Evolutionary conservation across 2,329 filamentous ascomycete species (phyloP).

Genomic region (Elsinoe fawcettii): DNA sequence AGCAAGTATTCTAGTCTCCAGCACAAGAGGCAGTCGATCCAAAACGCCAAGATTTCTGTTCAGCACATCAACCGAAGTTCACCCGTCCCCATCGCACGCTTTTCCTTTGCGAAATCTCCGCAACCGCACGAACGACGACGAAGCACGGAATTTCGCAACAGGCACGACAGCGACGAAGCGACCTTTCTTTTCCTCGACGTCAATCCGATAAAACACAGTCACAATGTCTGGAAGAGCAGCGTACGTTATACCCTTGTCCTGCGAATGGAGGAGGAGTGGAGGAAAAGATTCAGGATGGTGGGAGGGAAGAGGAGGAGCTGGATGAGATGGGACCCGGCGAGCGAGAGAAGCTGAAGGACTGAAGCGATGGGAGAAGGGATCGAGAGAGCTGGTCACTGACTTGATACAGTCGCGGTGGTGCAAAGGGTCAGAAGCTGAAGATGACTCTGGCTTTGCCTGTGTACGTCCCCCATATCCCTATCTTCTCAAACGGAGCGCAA

Average conservation of each 20-base stretch:
- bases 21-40: too few relatives aligned
- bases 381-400: slow-evolving; percentile 13
- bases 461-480: slow-evolving; percentile 56
- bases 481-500: not conserved
- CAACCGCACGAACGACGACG: slow-evolving; percentile 2
- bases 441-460: slow-evolving; percentile 99
- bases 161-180: slow-evolving; percentile 13
- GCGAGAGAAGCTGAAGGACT: not conserved
- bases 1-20: too few relatives aligned
- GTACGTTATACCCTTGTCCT: slow-evolving; percentile 24
- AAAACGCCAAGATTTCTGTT: not conserved
- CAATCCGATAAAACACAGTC: slow-evolving; percentile 22
- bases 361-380: not conserved
- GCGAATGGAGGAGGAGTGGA: not conserved
- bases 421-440: slow-evolving; percentile 99
- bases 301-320: not conserved
- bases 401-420: slow-evolving; percentile 60
- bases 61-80: slow-evolving; percentile 2
- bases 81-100: slow-evolving; percentile 6
- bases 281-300: not conserved
- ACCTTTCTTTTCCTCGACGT: slow-evolving; percentile 5
- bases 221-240: slow-evolving; percentile 35
- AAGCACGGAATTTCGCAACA: not conserved
- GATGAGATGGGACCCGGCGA: not conserved
- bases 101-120: slow-evolving; percentile 14